Base-by-base conservation (phyloP, 2,329 filamentous ascomycete genomes). In the Curvularia sp. region DNA sequence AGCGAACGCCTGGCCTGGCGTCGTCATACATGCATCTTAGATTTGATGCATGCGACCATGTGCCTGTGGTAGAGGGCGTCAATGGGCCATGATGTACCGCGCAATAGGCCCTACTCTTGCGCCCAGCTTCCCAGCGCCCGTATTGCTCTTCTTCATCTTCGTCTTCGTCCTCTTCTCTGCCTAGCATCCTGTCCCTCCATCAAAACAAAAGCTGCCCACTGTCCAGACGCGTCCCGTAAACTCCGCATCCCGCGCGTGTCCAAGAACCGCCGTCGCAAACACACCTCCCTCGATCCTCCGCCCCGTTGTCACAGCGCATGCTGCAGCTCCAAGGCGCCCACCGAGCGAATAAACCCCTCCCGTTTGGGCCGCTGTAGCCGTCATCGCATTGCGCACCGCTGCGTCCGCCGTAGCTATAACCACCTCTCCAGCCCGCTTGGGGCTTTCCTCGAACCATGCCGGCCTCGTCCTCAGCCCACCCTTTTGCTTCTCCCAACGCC, bases 401-500 rank as follows among this genome's bases (percentile, higher is more conserved):
- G 45, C 46, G 51, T 30, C 46, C 23, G 15, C 41, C 30, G 49
- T 32, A 39, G 41, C 25, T 36, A 50, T 47, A 49, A 50, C 21
- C 52, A 34, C 43, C 23, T 45, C 25, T 45, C 42, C 25, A 25
- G 30, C 50, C 21, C 51, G 38, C 48, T 42, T 42, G 50, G 43
- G 34, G 46, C 30, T n/a, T 46, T 32, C 52, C 27, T 32, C 18
- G 27, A 60, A 60, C 51, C 53, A 71, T 71, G 69, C 53, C 67
- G 43, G 49, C 50, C 15, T 53, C 61, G 27, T 55, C 62, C 9
- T 53, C 60, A 25, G 57, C 56, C 57, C 71, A 71, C 58, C 73
- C 73, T 41, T 75, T 73, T 58, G 68, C 71, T 19, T 77, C 74
- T 23, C 76, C 76, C 34, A 78, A 78, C 68, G 75, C 74, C 21